Evolutionary conservation across 208 protist species (phyloP), one percentile per base, ranked within the genome.

Genomic region (Wallacemonas collosoma): DNA sequence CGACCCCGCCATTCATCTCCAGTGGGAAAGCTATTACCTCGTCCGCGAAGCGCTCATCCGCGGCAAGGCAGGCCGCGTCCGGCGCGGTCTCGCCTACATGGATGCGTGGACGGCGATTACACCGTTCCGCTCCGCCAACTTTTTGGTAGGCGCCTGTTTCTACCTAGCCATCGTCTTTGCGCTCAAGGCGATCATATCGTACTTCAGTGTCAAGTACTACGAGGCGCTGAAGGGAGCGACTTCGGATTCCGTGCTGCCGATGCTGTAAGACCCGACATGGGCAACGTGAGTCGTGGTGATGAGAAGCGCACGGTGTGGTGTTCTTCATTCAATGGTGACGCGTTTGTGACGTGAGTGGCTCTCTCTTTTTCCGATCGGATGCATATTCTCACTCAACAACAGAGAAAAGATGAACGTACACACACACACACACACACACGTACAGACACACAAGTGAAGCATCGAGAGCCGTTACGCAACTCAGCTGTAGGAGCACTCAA

Each of bases 71-170:
- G 93, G 89, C 6, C 80, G 81, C 44, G 73, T 94, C 47, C 83
- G 88, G 2, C 87, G 93, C 26, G 74, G 78, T 50, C 63, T 93
- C 14, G 81, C 89, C 17, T 95, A 89, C 80, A 39, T 89, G 2
- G 93, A 97, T 72, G 93, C 93, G 11, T 97, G 93, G 90, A 80
- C 90, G 9, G 76, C 70, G 35, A 65, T 89, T 9, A 97, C 89
- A n/a, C 80, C 78, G 36, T 61, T 95, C 40, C 72, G 74, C 8
- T 88, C 90, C 9, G 68, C 43, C 64, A 79, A 81, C 54, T 97
- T 94, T 61, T 39, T 85, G 56, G 43, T 78, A 1, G 89, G 86
- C 26, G 64, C 83, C 7, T 9, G 78, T 17, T n/a, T 88, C 39
- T 93, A 92, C 70, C 51, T 91, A 14, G 72, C 69, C 5, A 36